Evolutionary conservation across 768 basidiomycete species (phyloP).

Genomic region (Macrolepiota albuminosa): DNA sequence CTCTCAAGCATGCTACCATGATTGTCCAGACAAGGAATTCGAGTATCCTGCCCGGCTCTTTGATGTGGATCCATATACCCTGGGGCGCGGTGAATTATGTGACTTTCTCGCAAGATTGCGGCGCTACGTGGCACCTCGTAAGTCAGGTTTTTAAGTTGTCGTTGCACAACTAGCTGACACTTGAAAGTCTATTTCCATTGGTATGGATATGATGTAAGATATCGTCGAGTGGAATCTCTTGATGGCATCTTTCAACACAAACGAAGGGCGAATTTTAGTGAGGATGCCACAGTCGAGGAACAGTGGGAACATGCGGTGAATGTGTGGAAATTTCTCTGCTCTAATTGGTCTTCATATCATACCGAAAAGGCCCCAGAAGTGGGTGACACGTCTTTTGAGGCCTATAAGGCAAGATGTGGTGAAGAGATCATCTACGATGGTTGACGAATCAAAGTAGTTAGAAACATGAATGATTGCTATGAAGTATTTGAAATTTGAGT

Average conservation of each 20-base stretch:
- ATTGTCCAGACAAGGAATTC: too few relatives aligned
- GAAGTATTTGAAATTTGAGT: too few relatives aligned
- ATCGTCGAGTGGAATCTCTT: not conserved
- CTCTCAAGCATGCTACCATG: too few relatives aligned
- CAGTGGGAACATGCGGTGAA: not conserved
- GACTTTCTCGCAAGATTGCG: not conserved
- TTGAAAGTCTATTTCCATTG: not conserved
- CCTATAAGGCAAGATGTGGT: too few relatives aligned
- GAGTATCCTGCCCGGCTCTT: not conserved
- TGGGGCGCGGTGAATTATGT: not conserved
- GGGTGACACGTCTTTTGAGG: too few relatives aligned
- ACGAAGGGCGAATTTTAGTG: not conserved
- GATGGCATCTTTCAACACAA: not conserved
- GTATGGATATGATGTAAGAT: not conserved
- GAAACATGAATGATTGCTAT: too few relatives aligned
- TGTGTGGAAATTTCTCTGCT: not conserved
- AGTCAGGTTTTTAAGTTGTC: not conserved
- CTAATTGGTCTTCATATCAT: too few relatives aligned
- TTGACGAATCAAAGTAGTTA: too few relatives aligned
- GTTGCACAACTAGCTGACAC: not conserved
- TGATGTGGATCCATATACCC: not conserved
- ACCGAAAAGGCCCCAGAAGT: too few relatives aligned
- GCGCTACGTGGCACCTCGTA: not conserved
- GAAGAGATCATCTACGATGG: too few relatives aligned
- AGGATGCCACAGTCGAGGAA: not conserved